Evolutionary conservation across 768 basidiomycete species (phyloP), one percentile per base, ranked within the genome.

Genomic region (Lentinula edodes): DNA sequence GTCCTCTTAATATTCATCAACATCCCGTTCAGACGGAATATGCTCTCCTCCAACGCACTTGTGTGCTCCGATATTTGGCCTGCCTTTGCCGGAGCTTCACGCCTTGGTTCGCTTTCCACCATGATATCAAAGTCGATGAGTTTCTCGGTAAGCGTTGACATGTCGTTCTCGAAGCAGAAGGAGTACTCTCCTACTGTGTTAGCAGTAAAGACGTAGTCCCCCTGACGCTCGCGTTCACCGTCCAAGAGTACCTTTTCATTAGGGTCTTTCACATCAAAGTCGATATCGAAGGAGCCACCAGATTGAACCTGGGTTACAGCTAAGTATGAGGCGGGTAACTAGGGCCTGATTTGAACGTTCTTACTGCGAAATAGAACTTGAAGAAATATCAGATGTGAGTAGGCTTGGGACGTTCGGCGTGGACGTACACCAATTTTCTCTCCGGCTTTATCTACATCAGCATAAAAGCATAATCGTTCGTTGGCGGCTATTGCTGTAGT

Each of bases 121-220:
- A 98, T 95, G 75, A 99, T 98, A 73, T 93, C 90, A 71, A 94
- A 91, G 75, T 94, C 92, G 68, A 99, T 83, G 52, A 98, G 83
- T 74, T 98, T 98, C 76, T 94, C 93, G 12, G 92, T 90, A 66
- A 97, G 81, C 4, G 93, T 92, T 28, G 90, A 91, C 82, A 96
- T 96, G 78, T 98, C 95, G 73, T 99, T 99, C 71, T 94, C 91
- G 72, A 98, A 97, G 78, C 96, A 98, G 79, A 99, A 98, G 5
- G 95, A 73, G 71, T 93, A 94, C 82, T 94, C 92, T 67, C 92
- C 92, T 72, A 88, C 82, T 18, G 83, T 83, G 75, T 97, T 96
- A 18, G 94, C 97, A 3, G 97, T 98, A 64, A 98, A 83, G 59
- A 99, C 93, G 69, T 90, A 98, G 84, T 99, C 97, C 38, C 97